Conservation (phyloP, 345 rosid genomes). For the Streptanthus diversifolius region DNA sequence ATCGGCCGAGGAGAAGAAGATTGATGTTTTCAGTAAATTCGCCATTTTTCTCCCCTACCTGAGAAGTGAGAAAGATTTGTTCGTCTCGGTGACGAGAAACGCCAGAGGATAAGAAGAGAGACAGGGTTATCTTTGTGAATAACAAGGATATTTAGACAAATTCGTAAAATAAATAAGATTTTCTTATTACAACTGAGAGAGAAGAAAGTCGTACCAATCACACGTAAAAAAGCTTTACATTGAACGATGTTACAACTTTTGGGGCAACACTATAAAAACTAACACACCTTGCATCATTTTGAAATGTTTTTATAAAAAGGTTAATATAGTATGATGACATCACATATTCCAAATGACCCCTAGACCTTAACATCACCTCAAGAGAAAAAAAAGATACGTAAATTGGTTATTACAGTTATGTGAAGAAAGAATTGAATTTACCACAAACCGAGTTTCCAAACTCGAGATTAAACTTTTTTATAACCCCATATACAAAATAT, state of each 20-base stretch:
- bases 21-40: conserved; percentile 30
- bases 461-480: background rate
- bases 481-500: background rate
- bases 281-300: background rate
- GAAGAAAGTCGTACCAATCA: background rate
- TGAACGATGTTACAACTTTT: background rate
- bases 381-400: too few species aligned
- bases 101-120: conserved; percentile 20
- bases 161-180: background rate
- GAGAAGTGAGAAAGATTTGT: background rate
- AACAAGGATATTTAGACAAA: background rate
- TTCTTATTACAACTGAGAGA: background rate
- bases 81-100: background rate
- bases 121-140: background rate
- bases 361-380: too few species aligned
- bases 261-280: background rate
- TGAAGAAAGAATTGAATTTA: too few species aligned
- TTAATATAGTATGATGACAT: background rate
- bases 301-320: background rate
- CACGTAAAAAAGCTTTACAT: background rate
- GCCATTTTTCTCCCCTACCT: conserved; percentile 26
- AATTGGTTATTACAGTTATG: background rate
- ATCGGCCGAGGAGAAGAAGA: conserved; percentile 33
- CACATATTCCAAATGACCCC: background rate
- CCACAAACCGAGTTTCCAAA: too few species aligned